Percentiles rank a stretch among this genome's conserved stretches.
Evolutionary conservation across 2,329 filamentous ascomycete genomes (phyloP).

Genomic region (Lojkania enalia): DNA sequence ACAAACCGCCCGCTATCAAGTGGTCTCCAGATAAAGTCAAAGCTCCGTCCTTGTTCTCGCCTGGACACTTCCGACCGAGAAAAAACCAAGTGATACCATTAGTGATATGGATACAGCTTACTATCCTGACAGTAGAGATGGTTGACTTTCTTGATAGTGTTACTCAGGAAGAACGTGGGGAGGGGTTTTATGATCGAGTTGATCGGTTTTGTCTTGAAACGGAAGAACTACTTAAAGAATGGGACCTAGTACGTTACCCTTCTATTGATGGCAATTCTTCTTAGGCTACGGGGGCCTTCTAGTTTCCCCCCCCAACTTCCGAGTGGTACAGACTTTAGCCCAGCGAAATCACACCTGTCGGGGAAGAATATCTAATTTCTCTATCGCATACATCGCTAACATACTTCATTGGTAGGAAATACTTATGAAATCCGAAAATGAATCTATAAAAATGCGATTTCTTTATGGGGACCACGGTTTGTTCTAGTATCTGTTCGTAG

Average conservation of each 20-base stretch:
- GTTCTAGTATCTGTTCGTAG: too few relatives aligned
- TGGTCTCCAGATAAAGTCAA: slow-evolving; percentile 24
- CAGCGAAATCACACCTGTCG: too few relatives aligned
- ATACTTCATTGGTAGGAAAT: not conserved
- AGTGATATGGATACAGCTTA: slow-evolving; percentile 28
- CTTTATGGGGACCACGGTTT: slow-evolving; percentile 31
- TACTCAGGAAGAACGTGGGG: slow-evolving; percentile 1
- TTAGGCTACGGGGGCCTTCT: too few relatives aligned
- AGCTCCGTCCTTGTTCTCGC: slow-evolving; percentile 23
- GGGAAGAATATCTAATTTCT: too few relatives aligned
- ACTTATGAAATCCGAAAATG: slow-evolving; percentile 12
- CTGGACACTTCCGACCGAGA: slow-evolving; percentile 22
- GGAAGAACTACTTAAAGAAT: slow-evolving; percentile 26
- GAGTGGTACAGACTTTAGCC: too few relatives aligned
- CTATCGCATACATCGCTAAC: too few relatives aligned
- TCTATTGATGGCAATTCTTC: not conserved
- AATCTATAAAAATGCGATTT: slow-evolving; percentile 12
- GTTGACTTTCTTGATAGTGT: slow-evolving; percentile 23
- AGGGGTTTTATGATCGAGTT: slow-evolving; percentile 12
- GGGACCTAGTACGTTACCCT: slow-evolving; percentile 19
- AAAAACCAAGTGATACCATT: slow-evolving; percentile 17
- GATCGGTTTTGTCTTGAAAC: slow-evolving; percentile 23
- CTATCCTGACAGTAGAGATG: slow-evolving; percentile 22
- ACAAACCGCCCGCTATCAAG: slow-evolving; percentile 26
- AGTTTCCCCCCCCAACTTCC: too few relatives aligned